These are phyloP conservation scores for Hanseniaspora lindneri DNA, from an alignment of 805 yeast species.

Conservation along the genomic window DNA sequence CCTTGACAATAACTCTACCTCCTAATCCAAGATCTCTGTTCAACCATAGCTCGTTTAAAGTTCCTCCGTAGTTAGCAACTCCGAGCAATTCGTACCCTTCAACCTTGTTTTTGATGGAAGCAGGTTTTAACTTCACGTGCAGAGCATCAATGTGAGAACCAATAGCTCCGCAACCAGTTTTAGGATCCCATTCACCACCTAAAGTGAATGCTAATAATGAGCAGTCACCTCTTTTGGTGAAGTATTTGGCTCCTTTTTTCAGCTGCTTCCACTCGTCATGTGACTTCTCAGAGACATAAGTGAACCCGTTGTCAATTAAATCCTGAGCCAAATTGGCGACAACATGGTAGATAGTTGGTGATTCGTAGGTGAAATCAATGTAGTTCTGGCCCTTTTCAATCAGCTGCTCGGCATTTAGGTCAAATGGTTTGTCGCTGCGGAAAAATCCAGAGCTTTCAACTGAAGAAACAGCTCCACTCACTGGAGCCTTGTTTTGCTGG, in stretches of 20 bases:
- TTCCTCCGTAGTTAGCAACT: constrained; percentile 75
- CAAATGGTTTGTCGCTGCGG: constrained; percentile 7
- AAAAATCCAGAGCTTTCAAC: constrained; percentile 10
- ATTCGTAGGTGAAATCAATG: constrained; percentile 56
- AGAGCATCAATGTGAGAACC: constrained; percentile 71
- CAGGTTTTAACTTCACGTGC: constrained; percentile 59
- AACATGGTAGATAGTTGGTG: constrained; percentile 70
- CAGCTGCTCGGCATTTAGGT: constrained; percentile 20
- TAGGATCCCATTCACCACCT: constrained; percentile 55
- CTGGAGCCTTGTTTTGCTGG: constrained; percentile 11
- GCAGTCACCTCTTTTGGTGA: constrained; percentile 57
- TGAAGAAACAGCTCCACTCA: background rate
- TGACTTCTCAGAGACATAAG: constrained; percentile 50
- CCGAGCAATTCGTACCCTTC: constrained; percentile 73
- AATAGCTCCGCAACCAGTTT: constrained; percentile 53
- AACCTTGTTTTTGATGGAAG: constrained; percentile 44
- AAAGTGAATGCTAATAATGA: constrained; percentile 57
- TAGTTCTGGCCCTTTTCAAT: constrained; percentile 37
- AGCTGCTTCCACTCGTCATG: constrained; percentile 24
- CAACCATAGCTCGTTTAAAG: constrained; percentile 55
- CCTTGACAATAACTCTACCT: constrained; percentile 52
- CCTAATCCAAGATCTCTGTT: constrained; percentile 81
- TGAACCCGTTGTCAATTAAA: constrained; percentile 51
- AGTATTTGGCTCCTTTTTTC: constrained; percentile 43
- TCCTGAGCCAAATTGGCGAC: constrained; percentile 39